A percentile compares a stretch with the other conserved stretches of the same genome.
phyloP scores from a whole-genome alignment of 257 asterid genomes.

The Solanum pinnatisectum region DNA sequence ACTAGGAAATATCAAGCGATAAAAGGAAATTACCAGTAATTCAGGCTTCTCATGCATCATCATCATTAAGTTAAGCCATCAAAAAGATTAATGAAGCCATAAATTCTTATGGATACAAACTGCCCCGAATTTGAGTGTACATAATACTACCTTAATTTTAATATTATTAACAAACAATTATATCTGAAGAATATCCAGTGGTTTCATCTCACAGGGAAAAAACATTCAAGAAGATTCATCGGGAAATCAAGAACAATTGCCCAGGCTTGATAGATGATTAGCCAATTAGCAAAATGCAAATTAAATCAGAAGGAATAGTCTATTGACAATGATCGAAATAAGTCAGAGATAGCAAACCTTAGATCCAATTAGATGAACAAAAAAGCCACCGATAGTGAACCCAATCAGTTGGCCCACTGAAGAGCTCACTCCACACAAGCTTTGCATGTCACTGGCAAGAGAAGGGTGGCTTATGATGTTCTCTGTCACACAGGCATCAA shows the following conservation, averaged over 20 bases:
- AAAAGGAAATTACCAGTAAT: background rate
- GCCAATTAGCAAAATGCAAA: background rate
- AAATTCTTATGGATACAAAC: background rate
- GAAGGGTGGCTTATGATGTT: constrained; percentile 41
- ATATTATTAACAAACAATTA: background rate
- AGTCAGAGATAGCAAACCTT: constrained; percentile 25
- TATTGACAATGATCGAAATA: background rate
- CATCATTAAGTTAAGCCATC: background rate
- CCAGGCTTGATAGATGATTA: background rate
- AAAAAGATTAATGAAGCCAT: background rate
- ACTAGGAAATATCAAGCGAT: background rate
- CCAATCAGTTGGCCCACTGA: constrained; percentile 58
- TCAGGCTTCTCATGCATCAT: background rate
- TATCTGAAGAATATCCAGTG: background rate
- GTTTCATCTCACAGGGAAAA: background rate
- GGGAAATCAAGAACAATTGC: background rate
- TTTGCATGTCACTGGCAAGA: constrained; percentile 65
- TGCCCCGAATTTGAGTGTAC: background rate
- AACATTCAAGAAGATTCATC: background rate
- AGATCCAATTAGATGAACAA: constrained; percentile 53
- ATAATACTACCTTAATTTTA: background rate
- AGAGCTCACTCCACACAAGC: constrained; percentile 47
- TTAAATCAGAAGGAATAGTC: background rate
- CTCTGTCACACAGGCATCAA: constrained; percentile 63
- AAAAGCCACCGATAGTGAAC: constrained; percentile 53